Evolutionary conservation across 768 basidiomycete genomes (phyloP).

Genomic region (Rhizopogon roseolus): DNA sequence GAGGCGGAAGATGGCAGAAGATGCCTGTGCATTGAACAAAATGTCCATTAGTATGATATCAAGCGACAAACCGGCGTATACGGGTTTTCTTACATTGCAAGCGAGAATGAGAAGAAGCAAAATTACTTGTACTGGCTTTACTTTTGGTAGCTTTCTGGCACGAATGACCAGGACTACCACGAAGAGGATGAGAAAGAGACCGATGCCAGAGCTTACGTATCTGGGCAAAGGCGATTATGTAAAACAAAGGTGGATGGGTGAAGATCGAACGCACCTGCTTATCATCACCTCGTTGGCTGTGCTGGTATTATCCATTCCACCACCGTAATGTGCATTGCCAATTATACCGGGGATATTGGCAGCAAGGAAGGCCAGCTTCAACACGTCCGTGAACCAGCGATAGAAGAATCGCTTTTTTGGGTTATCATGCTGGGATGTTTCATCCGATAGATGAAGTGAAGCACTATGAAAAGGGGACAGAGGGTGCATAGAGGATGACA

Average conservation of each 20-base stretch:
- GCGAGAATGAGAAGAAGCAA: slow-evolving; percentile 14
- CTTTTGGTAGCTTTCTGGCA: slow-evolving; percentile 23
- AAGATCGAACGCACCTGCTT: slow-evolving; percentile 17
- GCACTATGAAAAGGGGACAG: slow-evolving; percentile 8
- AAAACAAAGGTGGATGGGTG: not conserved
- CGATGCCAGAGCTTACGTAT: slow-evolving; percentile 24
- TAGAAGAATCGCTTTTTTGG: slow-evolving; percentile 22
- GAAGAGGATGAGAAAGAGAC: slow-evolving; percentile 18
- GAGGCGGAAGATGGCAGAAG: slow-evolving; percentile 35
- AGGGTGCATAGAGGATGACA: slow-evolving; percentile 10
- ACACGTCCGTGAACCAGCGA: slow-evolving; percentile 24
- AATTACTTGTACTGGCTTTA: slow-evolving; percentile 17
- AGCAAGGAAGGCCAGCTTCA: slow-evolving; percentile 25
- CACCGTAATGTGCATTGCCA: slow-evolving; percentile 15
- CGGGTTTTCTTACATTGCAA: slow-evolving; percentile 30
- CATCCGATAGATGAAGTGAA: not conserved
- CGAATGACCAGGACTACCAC: slow-evolving; percentile 15
- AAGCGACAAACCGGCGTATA: not conserved
- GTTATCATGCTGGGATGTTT: slow-evolving; percentile 20
- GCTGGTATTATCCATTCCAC: slow-evolving; percentile 13
- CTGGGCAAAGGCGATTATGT: slow-evolving; percentile 7
- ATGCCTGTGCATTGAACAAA: slow-evolving; percentile 6
- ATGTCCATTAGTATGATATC: not conserved
- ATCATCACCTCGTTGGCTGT: slow-evolving; percentile 15
- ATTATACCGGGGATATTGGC: slow-evolving; percentile 27